Conservation (phyloP, 2,329 filamentous ascomycete species). For the Aspergillus carbonarius region DNA sequence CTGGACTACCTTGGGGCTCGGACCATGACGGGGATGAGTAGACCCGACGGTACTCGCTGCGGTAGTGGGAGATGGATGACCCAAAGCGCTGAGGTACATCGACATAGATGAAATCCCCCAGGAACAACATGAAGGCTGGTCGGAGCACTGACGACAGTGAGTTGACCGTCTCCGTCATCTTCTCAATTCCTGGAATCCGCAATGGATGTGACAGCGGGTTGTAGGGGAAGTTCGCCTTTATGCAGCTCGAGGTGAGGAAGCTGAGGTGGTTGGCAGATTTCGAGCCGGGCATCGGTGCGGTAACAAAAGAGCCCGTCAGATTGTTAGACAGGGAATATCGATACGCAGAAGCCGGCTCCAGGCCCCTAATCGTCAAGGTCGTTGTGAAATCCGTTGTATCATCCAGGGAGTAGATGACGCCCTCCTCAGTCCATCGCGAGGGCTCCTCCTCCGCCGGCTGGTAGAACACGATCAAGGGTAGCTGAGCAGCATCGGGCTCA, state of each 20-base stretch:
- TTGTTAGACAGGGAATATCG: conserved; percentile 86
- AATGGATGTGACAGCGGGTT: conserved; percentile 79
- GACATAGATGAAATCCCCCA: conserved; percentile 51
- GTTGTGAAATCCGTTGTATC: conserved; percentile 82
- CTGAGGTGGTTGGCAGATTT: conserved; percentile 71
- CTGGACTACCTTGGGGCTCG: conserved; percentile 59
- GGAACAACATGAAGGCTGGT: conserved; percentile 61
- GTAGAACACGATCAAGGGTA: conserved; percentile 73
- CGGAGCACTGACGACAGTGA: conserved; percentile 58
- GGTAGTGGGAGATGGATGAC: conserved; percentile 70
- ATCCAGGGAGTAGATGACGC: conserved; percentile 63
- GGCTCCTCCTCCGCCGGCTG: conserved; percentile 37
- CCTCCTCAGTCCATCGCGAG: conserved; percentile 63
- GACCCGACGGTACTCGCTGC: conserved; percentile 90
- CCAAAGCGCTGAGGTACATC: conserved; percentile 85
- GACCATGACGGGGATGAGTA: conserved; percentile 93
- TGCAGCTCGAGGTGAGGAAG: conserved; percentile 89
- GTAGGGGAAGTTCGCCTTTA: conserved; percentile 89
- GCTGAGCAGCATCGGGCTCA: conserved; percentile 72
- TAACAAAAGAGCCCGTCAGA: conserved; percentile 76
- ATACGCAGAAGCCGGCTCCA: conserved; percentile 72
- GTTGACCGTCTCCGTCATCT: conserved; percentile 72
- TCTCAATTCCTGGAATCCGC: conserved; percentile 73
- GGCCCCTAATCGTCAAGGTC: conserved; percentile 64
- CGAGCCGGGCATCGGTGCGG: conserved; percentile 69